Evolutionary conservation across 345 rosid genomes (phyloP), one percentile per base, ranked within the genome.

Genomic region (Lepidium sativum): DNA sequence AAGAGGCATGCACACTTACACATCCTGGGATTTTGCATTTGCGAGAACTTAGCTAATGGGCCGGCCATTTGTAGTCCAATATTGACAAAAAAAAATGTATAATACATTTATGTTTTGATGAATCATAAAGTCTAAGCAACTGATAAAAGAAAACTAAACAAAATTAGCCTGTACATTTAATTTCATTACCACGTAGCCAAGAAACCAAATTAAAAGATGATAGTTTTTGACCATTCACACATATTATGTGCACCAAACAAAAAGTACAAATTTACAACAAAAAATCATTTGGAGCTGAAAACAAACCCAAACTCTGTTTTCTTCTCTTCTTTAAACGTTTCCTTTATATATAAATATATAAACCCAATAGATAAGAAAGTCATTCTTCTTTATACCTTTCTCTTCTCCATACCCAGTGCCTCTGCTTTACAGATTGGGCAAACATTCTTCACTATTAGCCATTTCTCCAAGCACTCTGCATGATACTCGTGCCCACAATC

Each of bases 371-470:
- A 37, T 33, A 27, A 52, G 11, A 53, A 37, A 60, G 44, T 25
- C 63, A 57, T 72, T 59, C 67, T 72, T 72, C 67, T 59, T 58
- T 51, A 73, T 60, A 60, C 56, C 50, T 60, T 59, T 49, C 63
- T 60, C 68, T 59, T 71, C 31, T 47, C 72, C 55, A 61, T 18
- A 25, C 78, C 82, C 75, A 91, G 60, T 51, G 92, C 98, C 76
- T 92, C 87, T 3, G 85, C 77, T 77, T 92, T 92, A 87, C 98
- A 92, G 79, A 92, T 76, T 10, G 98, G 96, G 75, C 98, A 92
- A 16, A 83, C 82, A 33, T 87, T 92, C 86, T 92, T 92, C 77
- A 89, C 80, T 6, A 78, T 50, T 63, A 92, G 81, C 98, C 98
- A 92, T 75, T 82, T 89, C 89, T 76, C 88, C 80, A 92, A 78